A percentile compares a stretch with the other conserved stretches of the same genome.
These are phyloP conservation scores for Raphanus hybrid DNA, from an alignment of 441 rosid species.

Conservation along the genomic window DNA sequence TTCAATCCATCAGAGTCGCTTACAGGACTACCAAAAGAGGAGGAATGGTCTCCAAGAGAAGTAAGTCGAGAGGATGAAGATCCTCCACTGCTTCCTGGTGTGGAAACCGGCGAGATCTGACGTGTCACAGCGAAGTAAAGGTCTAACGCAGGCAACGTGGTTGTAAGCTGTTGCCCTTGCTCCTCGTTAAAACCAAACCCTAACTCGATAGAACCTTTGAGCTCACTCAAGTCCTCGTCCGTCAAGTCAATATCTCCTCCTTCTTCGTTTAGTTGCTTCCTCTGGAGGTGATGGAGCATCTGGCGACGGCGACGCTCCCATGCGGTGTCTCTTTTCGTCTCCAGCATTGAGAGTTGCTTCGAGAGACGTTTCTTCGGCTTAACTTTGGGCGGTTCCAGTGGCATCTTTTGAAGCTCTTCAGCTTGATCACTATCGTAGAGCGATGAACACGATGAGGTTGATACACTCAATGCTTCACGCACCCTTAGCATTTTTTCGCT, in stretches of 20 bases:
- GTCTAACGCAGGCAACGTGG: slow-evolving; percentile 92
- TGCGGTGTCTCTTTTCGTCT: too few relatives aligned
- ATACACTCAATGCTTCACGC: too few relatives aligned
- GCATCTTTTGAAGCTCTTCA: too few relatives aligned
- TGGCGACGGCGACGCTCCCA: too few relatives aligned
- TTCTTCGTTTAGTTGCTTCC: background rate
- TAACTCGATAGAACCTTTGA: slow-evolving; percentile 94
- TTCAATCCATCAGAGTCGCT: slow-evolving; percentile 75
- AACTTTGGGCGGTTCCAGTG: too few relatives aligned
- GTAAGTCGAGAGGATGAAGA: slow-evolving; percentile 48
- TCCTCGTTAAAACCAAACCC: slow-evolving; percentile 93
- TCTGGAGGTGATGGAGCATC: too few relatives aligned
- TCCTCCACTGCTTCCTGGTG: slow-evolving; percentile 61
- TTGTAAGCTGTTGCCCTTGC: slow-evolving; percentile 69
- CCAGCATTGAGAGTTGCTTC: too few relatives aligned
- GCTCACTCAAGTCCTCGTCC: slow-evolving; percentile 55
- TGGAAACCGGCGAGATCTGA: slow-evolving; percentile 72
- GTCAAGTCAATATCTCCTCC: background rate
- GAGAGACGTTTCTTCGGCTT: too few relatives aligned
- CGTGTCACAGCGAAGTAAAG: slow-evolving; percentile 90
- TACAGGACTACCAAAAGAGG: slow-evolving; percentile 66
- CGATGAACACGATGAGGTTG: too few relatives aligned
- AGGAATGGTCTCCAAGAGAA: slow-evolving; percentile 52
- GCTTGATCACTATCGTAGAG: too few relatives aligned
- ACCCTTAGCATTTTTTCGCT: too few relatives aligned